These are phyloP conservation scores for Botryotinia convoluta DNA, from an alignment of 2,329 filamentous ascomycete genomes.

Conservation along the genomic window DNA sequence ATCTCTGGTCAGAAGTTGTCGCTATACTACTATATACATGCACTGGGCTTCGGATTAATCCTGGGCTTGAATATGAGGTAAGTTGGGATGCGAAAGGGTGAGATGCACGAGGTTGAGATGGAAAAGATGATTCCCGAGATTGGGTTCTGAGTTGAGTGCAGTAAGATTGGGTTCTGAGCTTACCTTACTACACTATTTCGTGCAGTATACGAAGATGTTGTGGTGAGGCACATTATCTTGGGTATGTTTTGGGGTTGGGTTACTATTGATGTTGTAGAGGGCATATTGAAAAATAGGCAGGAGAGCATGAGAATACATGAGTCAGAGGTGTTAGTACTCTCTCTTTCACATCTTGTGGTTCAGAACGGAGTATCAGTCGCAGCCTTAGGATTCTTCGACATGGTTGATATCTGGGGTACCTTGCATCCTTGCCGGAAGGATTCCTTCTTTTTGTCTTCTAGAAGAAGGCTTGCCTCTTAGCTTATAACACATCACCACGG, in stretches of 20 bases:
- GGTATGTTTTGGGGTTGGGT: background rate
- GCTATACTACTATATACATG: background rate
- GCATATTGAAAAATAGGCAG: background rate
- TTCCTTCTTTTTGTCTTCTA: constrained; percentile 2
- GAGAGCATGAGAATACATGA: background rate
- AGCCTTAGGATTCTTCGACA: background rate
- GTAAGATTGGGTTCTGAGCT: background rate
- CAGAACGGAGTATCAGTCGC: background rate
- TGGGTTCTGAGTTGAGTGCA: background rate
- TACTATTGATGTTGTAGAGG: background rate
- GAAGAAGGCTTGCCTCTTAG: background rate
- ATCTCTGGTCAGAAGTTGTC: background rate
- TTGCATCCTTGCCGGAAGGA: background rate
- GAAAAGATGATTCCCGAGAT: background rate
- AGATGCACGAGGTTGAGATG: too few species aligned
- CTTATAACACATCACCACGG: background rate
- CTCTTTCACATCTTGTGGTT: background rate
- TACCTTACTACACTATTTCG: background rate
- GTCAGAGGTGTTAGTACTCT: background rate
- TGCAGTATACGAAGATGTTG: background rate
- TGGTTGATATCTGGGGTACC: background rate
- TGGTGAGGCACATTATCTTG: background rate
- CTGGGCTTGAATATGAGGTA: background rate
- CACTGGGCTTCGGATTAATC: background rate
- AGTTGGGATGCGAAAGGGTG: background rate